Conservation (phyloP, 345 rosid species). For the Turnera subulata region DNA sequence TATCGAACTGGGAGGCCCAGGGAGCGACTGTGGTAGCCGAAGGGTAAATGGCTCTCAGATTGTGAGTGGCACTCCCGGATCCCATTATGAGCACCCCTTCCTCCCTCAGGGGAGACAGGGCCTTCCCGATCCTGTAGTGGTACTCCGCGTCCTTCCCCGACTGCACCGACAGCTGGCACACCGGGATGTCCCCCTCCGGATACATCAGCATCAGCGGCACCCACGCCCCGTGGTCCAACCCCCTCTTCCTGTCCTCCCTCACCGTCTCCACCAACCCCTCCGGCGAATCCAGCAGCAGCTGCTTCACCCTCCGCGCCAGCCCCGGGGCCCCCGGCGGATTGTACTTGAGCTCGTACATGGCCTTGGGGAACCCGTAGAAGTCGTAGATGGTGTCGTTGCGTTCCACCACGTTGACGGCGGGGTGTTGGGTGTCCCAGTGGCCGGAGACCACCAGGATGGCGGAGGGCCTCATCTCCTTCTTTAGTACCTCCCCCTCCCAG, state of each 20-base stretch:
- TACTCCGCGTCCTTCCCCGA: slow-evolving; percentile 43
- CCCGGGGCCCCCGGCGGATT: slow-evolving; percentile 90
- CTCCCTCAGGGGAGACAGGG: slow-evolving; percentile 68
- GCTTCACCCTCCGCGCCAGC: slow-evolving; percentile 71
- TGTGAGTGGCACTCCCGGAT: slow-evolving; percentile 79
- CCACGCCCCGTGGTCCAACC: slow-evolving; percentile 99
- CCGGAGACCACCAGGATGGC: slow-evolving; percentile 75
- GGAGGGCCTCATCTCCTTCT: slow-evolving; percentile 40
- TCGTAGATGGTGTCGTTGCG: slow-evolving; percentile 70
- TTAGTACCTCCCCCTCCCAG: slow-evolving; percentile 42
- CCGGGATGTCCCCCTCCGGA: slow-evolving; percentile 78
- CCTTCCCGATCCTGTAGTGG: slow-evolving; percentile 88
- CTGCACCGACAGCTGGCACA: slow-evolving; percentile 88
- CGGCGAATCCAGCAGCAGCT: slow-evolving; percentile 42
- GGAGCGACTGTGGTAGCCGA: slow-evolving; percentile 26
- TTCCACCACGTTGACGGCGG: slow-evolving; percentile 56
- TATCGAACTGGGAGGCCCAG: slow-evolving; percentile 80
- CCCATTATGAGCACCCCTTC: slow-evolving; percentile 90
- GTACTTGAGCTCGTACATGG: slow-evolving; percentile 80
- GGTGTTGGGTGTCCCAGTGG: slow-evolving; percentile 80
- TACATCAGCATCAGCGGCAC: slow-evolving; percentile 90
- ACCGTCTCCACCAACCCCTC: slow-evolving; percentile 44
- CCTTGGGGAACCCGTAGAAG: slow-evolving; percentile 67
- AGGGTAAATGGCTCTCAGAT: slow-evolving; percentile 45
- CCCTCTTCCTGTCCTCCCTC: slow-evolving; percentile 57